These are phyloP conservation scores for Austroboletus festivus DNA, from an alignment of 768 basidiomycete genomes.

Conservation along the genomic window DNA sequence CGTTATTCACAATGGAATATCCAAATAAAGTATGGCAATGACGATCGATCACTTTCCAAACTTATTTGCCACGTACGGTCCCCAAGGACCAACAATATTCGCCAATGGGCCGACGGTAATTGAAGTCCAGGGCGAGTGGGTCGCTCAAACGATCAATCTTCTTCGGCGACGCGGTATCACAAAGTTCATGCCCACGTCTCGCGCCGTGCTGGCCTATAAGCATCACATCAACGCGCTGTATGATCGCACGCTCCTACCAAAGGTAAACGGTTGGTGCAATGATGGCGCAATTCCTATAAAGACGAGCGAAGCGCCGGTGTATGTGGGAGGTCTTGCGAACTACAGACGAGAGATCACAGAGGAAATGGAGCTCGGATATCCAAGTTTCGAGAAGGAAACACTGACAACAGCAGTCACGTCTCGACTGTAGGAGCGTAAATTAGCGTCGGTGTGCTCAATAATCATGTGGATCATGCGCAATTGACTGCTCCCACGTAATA, in stretches of 20 bases:
- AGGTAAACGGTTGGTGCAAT: background rate
- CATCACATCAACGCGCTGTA: background rate
- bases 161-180: background rate
- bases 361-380: background rate
- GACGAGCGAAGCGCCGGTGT: background rate
- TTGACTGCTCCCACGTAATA: too few species aligned
- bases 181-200: background rate
- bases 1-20: background rate
- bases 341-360: slow-evolving; percentile 5
- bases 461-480: too few species aligned
- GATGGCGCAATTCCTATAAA: background rate
- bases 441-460: too few species aligned
- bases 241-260: background rate
- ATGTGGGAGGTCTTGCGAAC: background rate
- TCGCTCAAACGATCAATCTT: slow-evolving; percentile 3
- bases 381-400: slow-evolving; percentile 2
- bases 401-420: background rate
- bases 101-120: slow-evolving; percentile 1
- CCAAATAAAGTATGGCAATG: background rate
- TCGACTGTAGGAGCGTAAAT: background rate
- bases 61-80: slow-evolving; percentile 2
- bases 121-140: background rate
- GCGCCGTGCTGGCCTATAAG: background rate
- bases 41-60: background rate
- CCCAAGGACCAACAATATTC: slow-evolving; percentile 1